Evolutionary conservation across 164 flowering plant genomes (phyloP), one percentile per base, ranked within the genome.

Genomic region (Stephania yunnanensis): DNA sequence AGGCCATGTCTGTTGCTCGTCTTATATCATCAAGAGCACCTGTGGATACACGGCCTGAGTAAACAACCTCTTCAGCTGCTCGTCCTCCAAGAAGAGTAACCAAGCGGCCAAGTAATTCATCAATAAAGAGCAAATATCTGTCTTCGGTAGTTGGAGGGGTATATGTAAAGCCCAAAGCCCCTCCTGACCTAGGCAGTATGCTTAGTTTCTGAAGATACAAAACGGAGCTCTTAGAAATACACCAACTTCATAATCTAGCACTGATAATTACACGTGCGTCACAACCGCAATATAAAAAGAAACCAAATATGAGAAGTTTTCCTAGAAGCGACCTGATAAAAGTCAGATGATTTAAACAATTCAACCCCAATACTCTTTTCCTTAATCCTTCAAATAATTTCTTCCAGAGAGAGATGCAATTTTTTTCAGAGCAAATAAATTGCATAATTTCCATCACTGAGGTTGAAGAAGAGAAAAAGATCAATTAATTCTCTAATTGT

Each of bases 61-160:
- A 95, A 65, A 88, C 83, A 81, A 95, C 85, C 87, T 93, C 98
- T 86, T 95, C 99, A 4, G 99, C 99, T 58, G 99, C 99, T 77
- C 99, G 98, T 19, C 99, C 98, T 55, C 99, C 99, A 71, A 95
- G 94, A 78, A 95, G 98, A 74, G 99, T 95, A 71, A 93, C 99
- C 86, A 95, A 85, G 81, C 99, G 96, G 46, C 99, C 99, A 29
- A 90, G 96, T 78, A 95, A 82, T 81, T 95, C 99, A 83, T 95
- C 98, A 75, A 93, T 82, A 86, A 95, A 95, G 73, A 95, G 93
- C 84, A 95, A 81, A 83, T 95, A 93, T 84, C 99, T 87, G 78
- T 95, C 99, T 82, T 95, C 98, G 73, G 50, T 83, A 68, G 92
- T 86, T 25, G 99, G 99, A 79, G 99, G 99, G 79, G 76, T 86